Conservation (phyloP, 305 asterid species). For the Striga hermonthica region DNA sequence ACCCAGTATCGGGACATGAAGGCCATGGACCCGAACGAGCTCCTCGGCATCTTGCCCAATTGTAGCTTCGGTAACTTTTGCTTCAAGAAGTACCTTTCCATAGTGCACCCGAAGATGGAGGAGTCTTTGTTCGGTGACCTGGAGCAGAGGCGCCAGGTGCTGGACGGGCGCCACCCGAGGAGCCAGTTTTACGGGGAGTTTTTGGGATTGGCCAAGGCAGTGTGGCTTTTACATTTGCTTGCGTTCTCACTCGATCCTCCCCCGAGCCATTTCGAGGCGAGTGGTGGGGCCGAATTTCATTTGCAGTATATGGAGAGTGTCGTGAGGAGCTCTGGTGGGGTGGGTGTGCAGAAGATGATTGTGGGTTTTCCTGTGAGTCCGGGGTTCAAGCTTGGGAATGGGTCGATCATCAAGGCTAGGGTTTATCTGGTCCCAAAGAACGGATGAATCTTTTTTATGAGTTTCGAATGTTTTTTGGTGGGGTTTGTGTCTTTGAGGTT, state of each 20-base stretch:
- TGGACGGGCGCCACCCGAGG: constrained; percentile 85
- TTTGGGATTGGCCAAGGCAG: constrained; percentile 72
- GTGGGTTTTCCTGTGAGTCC: constrained; percentile 92
- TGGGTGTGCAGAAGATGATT: constrained; percentile 44
- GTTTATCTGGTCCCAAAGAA: constrained; percentile 66
- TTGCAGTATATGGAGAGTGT: constrained; percentile 85
- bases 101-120: constrained; percentile 94
- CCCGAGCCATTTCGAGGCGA: constrained; percentile 91
- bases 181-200: constrained; percentile 83
- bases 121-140: constrained; percentile 87
- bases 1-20: constrained; percentile 88
- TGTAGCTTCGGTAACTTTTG: constrained; percentile 92
- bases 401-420: constrained; percentile 71
- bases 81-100: constrained; percentile 76
- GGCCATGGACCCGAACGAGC: constrained; percentile 85
- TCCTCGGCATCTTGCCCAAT: constrained; percentile 72
- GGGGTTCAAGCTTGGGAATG: constrained; percentile 79
- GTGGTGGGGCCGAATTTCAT: constrained; percentile 82
- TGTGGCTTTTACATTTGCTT: constrained; percentile 91
- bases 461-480: neutral
- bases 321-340: constrained; percentile 48
- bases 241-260: constrained; percentile 79
- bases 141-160: constrained; percentile 85
- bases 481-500: neutral
- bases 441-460: constrained; percentile 2